Percentiles rank a stretch among this genome's conserved stretches.
Conservation (phyloP, 2,329 filamentous ascomycete genomes). For the Fusarium nematophilum region DNA sequence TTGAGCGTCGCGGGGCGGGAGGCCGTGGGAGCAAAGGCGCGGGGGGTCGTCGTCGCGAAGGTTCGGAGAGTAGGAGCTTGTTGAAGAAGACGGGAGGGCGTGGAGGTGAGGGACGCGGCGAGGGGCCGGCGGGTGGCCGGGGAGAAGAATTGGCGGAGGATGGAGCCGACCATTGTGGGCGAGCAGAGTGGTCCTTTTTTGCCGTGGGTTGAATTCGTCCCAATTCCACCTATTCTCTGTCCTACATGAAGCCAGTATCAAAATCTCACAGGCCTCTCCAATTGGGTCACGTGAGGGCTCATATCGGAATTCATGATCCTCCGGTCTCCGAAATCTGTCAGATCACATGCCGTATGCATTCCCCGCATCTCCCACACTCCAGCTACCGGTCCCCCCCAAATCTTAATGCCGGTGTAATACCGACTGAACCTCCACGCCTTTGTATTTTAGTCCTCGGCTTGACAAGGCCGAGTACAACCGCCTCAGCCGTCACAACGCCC, state of each 20-base stretch:
- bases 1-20: constrained; percentile 73
- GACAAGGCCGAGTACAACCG: constrained; percentile 35
- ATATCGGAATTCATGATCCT: constrained; percentile 11
- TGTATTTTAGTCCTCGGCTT: constrained; percentile 46
- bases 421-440: constrained; percentile 21
- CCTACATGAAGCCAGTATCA: constrained; percentile 25
- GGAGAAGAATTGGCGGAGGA: constrained; percentile 51
- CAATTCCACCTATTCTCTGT: constrained; percentile 22
- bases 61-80: constrained; percentile 49
- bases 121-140: constrained; percentile 46
- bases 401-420: constrained; percentile 33
- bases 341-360: constrained; percentile 38
- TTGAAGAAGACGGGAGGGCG: constrained; percentile 29
- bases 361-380: constrained; percentile 24
- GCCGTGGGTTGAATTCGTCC: constrained; percentile 24
- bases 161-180: constrained; percentile 50
- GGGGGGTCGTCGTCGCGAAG: constrained; percentile 43
- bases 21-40: constrained; percentile 55
- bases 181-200: constrained; percentile 41
- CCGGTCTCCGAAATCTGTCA: constrained; percentile 8
- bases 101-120: constrained; percentile 27
- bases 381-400: constrained; percentile 13
- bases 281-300: constrained; percentile 18
- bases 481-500: constrained; percentile 23
- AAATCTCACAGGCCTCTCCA: constrained; percentile 43